Evolutionary conservation across 441 rosid species (phyloP).

Genomic region (Kokia cookei): DNA sequence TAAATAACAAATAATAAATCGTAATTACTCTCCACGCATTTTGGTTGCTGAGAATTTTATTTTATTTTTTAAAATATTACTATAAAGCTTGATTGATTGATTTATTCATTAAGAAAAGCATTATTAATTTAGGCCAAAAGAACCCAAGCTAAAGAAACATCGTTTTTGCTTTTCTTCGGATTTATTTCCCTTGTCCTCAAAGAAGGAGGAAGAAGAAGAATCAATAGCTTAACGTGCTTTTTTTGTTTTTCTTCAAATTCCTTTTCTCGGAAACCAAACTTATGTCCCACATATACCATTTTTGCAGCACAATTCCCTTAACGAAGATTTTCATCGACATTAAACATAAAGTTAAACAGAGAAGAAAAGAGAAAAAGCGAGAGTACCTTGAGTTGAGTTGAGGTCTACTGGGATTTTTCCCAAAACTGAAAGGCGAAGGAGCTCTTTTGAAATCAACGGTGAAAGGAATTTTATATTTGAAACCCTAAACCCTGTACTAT

Average conservation of each 20-base stretch:
- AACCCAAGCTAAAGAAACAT: not conserved
- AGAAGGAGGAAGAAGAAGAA: not conserved
- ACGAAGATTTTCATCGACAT: not conserved
- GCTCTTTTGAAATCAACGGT: not conserved
- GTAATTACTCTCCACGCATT: not conserved
- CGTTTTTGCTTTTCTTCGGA: not conserved
- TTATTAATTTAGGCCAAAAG: too few species aligned
- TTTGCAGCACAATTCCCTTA: not conserved
- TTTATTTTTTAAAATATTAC: not conserved
- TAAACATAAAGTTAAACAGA: not conserved
- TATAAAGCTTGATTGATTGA: too few species aligned
- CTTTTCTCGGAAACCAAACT: not conserved
- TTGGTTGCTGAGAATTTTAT: not conserved
- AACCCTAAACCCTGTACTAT: conserved; percentile 1
- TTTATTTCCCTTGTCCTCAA: not conserved
- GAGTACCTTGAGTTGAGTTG: not conserved
- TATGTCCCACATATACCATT: not conserved
- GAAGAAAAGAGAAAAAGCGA: not conserved
- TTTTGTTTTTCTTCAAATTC: not conserved
- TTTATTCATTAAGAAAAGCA: too few species aligned
- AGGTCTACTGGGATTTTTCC: not conserved
- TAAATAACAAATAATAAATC: not conserved
- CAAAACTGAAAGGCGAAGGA: not conserved
- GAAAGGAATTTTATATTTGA: not conserved
- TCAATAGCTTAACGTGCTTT: not conserved